Conservation (phyloP, 2,329 filamentous ascomycete species). For the Aureobasidium subglaciale region DNA sequence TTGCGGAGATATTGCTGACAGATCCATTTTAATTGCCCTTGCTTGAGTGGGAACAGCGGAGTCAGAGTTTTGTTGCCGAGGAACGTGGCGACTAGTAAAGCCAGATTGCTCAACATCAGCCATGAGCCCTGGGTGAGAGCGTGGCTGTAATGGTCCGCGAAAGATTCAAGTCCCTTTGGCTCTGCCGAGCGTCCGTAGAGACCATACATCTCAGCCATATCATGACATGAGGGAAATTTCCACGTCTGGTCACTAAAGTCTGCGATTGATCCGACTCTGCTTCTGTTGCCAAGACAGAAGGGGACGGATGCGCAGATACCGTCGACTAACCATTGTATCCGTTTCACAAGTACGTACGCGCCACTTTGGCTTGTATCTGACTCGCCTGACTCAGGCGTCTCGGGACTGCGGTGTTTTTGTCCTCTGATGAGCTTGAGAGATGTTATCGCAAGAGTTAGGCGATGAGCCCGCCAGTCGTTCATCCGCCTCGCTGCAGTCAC, state of each 20-base stretch:
- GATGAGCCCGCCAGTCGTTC: conserved; percentile 1
- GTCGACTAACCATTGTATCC: neutral
- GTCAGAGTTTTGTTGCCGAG: neutral
- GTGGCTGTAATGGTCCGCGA: neutral
- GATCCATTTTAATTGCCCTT: neutral
- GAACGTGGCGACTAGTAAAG: neutral
- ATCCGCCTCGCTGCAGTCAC: neutral
- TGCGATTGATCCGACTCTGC: neutral
- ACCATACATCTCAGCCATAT: conserved; percentile 6
- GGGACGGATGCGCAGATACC: neutral
- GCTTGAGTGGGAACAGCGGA: neutral
- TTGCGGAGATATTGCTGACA: conserved; percentile 12
- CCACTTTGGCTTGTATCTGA: neutral
- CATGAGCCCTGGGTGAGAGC: neutral
- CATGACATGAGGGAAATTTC: neutral
- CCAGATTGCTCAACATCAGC: conserved; percentile 10
- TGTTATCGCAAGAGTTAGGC: neutral
- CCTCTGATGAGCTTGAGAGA: neutral
- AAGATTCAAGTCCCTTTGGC: neutral
- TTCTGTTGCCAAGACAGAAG: conserved; percentile 4
- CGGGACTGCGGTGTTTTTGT: neutral
- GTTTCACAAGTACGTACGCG: neutral
- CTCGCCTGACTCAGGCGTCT: neutral
- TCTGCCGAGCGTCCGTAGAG: neutral
- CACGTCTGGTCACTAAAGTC: neutral